Base-by-base conservation (phyloP, 495 filamentous ascomycete genomes). In the Hypomontagnella submonticulosa region DNA sequence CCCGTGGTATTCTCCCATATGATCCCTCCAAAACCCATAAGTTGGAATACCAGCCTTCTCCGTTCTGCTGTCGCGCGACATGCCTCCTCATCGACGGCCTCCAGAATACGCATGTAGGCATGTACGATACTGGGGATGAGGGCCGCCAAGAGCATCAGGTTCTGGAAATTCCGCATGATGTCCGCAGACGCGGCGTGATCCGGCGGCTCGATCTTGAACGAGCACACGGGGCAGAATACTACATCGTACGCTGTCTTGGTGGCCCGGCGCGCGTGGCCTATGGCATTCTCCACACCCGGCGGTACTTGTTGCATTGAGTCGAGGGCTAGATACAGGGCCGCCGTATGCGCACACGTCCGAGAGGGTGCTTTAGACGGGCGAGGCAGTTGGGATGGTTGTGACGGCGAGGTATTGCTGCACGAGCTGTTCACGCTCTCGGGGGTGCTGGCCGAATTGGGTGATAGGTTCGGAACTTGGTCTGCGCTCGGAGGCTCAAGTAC, bases 91-190 rank as follows among this genome's bases (percentile, higher is more conserved):
- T 86, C 83, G 12, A 84, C 73, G 61, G 81, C 76, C 13, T 41
- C 57, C 1, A 86, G 68, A 27, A 86, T 78, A 41, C 58, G 72
- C 52, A 72, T 73, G 71, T 86, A 91, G 2, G 84, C 79, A 70
- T 88, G 82, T 15, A 85, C 85, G 27, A 88, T 78, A 10, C 86
- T 84, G 15, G 85, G 87, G 16, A 91, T 77, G 7, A 90, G 76
- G 0, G 87, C 85, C 5, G 84, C 87, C 9, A 88, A 82, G 54
- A 89, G 83, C 87, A 90, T 90, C 37, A 87, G 79, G 67, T 84
- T 90, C 57, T 90, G 88, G 66, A 84, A 78, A 42, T 73, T 34
- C 11, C 73, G 72, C 49, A 83, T 76, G 18, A 62, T 43, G 0
- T 40, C 41, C 9, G 43, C 34, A 0, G 65, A 47, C 11, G 23